Evolutionary conservation across 2,329 filamentous ascomycete species (phyloP).

Genomic region (Colletotrichum costaricense): DNA sequence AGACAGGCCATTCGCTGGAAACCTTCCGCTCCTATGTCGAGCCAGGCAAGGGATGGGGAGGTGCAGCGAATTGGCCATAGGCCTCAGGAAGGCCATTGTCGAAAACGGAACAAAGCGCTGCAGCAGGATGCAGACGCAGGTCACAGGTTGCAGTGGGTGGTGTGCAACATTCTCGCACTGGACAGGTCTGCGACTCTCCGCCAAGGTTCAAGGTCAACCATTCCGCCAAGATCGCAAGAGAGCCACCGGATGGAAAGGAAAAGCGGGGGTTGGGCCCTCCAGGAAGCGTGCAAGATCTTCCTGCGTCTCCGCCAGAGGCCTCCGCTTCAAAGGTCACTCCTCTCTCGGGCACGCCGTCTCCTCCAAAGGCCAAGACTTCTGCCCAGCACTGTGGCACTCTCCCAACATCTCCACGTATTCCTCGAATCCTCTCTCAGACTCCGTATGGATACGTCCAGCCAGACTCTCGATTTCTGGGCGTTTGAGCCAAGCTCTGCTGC

Average conservation of each 20-base stretch:
- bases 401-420: neutral
- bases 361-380: constrained; percentile 3
- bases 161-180: constrained; percentile 4
- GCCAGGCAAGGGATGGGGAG: neutral
- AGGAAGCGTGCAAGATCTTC: constrained; percentile 30
- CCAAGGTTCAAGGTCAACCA: constrained; percentile 17
- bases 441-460: no score
- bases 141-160: constrained; percentile 2
- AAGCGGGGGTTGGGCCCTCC: constrained; percentile 10
- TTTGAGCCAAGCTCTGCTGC: neutral
- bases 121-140: constrained; percentile 1
- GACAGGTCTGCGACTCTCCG: neutral
- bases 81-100: neutral
- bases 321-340: constrained; percentile 29
- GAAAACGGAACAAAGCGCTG: neutral
- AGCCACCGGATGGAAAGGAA: constrained; percentile 25
- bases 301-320: constrained; percentile 34
- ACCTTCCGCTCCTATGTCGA: neutral
- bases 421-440: neutral
- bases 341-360: constrained; percentile 29
- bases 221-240: constrained; percentile 19
- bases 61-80: neutral
- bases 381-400: neutral
- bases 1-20: neutral
- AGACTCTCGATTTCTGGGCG: neutral